phyloP scores from a whole-genome alignment of 164 flowering plant species.

The Piper betle region DNA sequence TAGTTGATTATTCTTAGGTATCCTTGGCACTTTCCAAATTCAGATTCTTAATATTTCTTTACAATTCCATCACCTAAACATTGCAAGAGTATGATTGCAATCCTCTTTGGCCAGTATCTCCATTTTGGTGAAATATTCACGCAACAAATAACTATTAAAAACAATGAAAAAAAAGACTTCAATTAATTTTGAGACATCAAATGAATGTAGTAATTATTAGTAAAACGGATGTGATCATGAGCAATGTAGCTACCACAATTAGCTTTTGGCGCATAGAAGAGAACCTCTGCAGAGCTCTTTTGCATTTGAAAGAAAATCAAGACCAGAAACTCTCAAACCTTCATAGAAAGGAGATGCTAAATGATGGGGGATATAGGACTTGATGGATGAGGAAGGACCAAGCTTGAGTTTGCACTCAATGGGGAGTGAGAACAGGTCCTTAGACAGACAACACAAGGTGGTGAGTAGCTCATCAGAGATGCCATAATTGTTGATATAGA shows the following conservation, averaged over 20 bases:
- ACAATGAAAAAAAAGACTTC: neutral
- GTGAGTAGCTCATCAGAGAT: too few relatives aligned
- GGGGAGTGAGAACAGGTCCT: too few relatives aligned
- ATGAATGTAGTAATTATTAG: neutral
- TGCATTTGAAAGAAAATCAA: constrained; percentile 62
- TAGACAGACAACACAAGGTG: too few relatives aligned
- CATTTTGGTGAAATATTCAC: constrained; percentile 74
- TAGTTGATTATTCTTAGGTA: constrained; percentile 70
- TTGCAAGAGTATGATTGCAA: constrained; percentile 32
- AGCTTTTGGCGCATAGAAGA: constrained; percentile 26
- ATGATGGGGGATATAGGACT: too few relatives aligned
- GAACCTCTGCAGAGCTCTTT: constrained; percentile 40
- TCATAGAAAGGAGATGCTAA: constrained; percentile 2
- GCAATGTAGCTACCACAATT: constrained; percentile 38
- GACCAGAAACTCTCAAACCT: constrained; percentile 69
- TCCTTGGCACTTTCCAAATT: constrained; percentile 62
- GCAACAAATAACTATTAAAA: constrained; percentile 39
- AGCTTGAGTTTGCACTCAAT: too few relatives aligned
- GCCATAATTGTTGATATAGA: too few relatives aligned
- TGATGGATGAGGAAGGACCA: too few relatives aligned
- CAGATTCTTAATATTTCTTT: constrained; percentile 26
- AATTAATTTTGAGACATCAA: neutral
- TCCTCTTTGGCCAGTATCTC: constrained; percentile 36
- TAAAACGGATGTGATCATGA: neutral
- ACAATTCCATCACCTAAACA: constrained; percentile 43